These are phyloP conservation scores for Colletotrichum orbiculare DNA, from an alignment of 2,329 filamentous ascomycete genomes.

Conservation along the genomic window DNA sequence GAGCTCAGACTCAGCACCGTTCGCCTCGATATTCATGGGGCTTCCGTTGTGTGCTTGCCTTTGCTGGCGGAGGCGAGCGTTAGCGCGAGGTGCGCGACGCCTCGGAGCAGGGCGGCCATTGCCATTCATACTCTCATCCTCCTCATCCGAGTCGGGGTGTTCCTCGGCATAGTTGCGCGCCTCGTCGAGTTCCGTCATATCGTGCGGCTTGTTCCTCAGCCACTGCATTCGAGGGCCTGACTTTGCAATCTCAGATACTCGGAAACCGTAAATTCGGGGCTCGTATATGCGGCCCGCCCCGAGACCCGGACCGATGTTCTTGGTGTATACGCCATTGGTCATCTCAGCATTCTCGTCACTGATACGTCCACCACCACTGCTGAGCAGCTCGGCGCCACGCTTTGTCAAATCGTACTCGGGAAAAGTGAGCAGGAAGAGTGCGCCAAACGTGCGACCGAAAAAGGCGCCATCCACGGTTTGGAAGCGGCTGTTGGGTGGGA, in stretches of 20 bases:
- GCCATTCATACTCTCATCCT: constrained; percentile 61
- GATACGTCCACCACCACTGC: constrained; percentile 45
- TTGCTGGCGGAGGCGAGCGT: constrained; percentile 52
- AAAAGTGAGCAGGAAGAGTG: constrained; percentile 98
- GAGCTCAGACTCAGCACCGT: constrained; percentile 68
- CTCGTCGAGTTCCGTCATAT: constrained; percentile 89
- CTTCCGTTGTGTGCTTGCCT: constrained; percentile 64
- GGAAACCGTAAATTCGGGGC: constrained; percentile 95
- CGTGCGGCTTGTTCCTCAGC: constrained; percentile 84
- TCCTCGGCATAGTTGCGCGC: constrained; percentile 64
- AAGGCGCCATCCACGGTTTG: constrained; percentile 98
- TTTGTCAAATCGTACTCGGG: constrained; percentile 91
- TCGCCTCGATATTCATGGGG: constrained; percentile 66
- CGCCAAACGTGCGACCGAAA: constrained; percentile 97
- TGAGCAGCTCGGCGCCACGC: constrained; percentile 71
- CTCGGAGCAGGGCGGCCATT: constrained; percentile 55
- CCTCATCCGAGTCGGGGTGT: constrained; percentile 68
- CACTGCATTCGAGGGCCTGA: constrained; percentile 97
- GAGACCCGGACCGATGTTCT: constrained; percentile 89
- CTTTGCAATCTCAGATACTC: constrained; percentile 88
- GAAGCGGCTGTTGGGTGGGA: constrained; percentile 95
- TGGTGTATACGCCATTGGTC: constrained; percentile 87
- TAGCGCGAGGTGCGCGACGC: constrained; percentile 55
- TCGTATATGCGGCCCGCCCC: constrained; percentile 89
- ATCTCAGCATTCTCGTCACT: constrained; percentile 59